Percentiles rank a stretch among this genome's conserved stretches.
Conservation (phyloP, 192 early-diverging fungal genomes). For the Mortierella alpina region DNA sequence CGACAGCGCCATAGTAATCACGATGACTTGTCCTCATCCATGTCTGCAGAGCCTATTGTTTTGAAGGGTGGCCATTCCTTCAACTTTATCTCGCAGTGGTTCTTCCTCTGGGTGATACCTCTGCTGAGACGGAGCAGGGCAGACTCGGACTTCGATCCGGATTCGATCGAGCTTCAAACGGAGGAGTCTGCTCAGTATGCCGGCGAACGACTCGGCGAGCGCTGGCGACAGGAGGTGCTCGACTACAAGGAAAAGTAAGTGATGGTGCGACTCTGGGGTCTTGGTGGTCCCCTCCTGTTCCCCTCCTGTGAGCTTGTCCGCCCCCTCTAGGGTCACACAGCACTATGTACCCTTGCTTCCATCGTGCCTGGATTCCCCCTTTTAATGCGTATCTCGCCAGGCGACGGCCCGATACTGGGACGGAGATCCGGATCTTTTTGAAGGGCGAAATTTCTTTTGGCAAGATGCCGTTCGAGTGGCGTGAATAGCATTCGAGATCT, state of each 20-base stretch:
- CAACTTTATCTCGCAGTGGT: conserved; percentile 66
- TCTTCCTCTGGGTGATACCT: conserved; percentile 73
- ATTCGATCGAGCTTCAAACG: conserved; percentile 62
- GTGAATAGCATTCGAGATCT: too few species aligned
- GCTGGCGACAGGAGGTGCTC: conserved; percentile 61
- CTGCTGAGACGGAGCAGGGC: conserved; percentile 54
- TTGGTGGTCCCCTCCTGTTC: neutral
- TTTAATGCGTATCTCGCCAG: too few species aligned
- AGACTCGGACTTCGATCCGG: conserved; percentile 55
- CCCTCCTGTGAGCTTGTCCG: neutral
- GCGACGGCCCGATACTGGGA: too few species aligned
- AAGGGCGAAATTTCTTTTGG: too few species aligned
- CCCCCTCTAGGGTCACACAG: too few species aligned
- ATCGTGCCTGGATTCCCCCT: too few species aligned
- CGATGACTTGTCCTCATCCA: conserved; percentile 11
- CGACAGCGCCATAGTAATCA: conserved; percentile 3
- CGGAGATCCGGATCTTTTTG: too few species aligned
- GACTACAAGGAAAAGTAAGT: conserved; percentile 58
- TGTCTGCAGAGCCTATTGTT: conserved; percentile 13
- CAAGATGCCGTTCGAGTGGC: too few species aligned
- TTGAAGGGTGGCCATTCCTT: conserved; percentile 50
- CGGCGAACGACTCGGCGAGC: conserved; percentile 60
- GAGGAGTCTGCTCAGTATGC: conserved; percentile 66
- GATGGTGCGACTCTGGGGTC: neutral
- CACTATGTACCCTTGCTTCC: too few species aligned